Evolutionary conservation across 805 yeast species (phyloP).

Genomic region (Barnettozyma sucrosica): DNA sequence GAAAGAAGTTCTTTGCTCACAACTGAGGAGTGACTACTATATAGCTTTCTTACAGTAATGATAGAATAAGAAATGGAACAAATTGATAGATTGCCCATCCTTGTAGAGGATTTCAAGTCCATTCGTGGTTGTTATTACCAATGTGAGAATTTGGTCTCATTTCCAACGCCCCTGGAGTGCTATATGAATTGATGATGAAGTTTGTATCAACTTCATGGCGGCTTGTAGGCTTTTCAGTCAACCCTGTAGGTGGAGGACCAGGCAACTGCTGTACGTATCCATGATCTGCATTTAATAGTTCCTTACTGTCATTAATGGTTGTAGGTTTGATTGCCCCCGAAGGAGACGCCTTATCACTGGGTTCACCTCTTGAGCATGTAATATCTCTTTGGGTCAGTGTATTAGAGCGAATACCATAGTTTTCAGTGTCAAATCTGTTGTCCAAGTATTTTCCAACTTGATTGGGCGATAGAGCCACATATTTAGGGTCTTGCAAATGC

Average conservation of each 20-base stretch:
- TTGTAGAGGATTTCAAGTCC: constrained; percentile 9
- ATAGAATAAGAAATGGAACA: too few species aligned
- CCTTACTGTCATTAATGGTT: not conserved
- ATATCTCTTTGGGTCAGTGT: not conserved
- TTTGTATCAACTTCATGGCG: constrained; percentile 3
- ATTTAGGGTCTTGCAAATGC: constrained; percentile 4
- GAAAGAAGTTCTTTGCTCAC: constrained; percentile 51
- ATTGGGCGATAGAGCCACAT: constrained; percentile 15
- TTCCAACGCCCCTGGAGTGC: constrained; percentile 19
- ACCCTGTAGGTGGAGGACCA: not conserved
- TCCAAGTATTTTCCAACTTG: constrained; percentile 17
- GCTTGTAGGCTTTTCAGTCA: not conserved
- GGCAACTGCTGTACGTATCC: constrained; percentile 4
- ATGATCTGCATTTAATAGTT: not conserved
- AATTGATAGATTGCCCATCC: too few species aligned
- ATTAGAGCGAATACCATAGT: not conserved
- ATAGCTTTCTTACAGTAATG: too few species aligned
- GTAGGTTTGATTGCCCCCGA: not conserved
- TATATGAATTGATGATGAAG: constrained; percentile 19
- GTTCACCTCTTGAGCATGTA: not conserved
- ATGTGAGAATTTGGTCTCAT: constrained; percentile 13
- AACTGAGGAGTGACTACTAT: too few species aligned
- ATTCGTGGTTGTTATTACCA: constrained; percentile 15
- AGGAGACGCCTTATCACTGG: not conserved
- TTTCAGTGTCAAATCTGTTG: constrained; percentile 7